Evolutionary conservation across 805 yeast species (phyloP).

Genomic region (Yarrowia sp.): DNA sequence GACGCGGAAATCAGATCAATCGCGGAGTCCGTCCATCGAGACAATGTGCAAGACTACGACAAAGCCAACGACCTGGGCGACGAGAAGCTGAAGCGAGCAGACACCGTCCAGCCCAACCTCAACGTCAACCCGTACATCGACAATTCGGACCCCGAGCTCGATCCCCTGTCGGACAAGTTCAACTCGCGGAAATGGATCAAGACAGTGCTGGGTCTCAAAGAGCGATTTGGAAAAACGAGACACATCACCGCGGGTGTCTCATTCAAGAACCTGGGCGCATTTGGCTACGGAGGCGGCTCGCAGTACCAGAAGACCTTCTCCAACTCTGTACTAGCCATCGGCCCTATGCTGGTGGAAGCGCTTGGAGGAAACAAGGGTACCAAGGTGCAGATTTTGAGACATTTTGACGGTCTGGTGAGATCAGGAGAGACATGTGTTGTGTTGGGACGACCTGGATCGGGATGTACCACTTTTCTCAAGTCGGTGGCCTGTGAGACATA

Average conservation of each 20-base stretch:
- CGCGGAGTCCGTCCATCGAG: conserved; percentile 1
- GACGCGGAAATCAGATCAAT: conserved; percentile 8
- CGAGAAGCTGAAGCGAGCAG: neutral
- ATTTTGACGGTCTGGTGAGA: conserved; percentile 54
- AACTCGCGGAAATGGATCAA: conserved; percentile 61
- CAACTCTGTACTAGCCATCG: conserved; percentile 48
- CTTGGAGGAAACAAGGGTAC: conserved; percentile 35
- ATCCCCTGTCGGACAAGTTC: conserved; percentile 59
- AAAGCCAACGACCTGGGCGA: neutral
- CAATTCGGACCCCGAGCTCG: conserved; percentile 47
- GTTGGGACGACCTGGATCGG: conserved; percentile 73
- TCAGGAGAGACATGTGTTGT: conserved; percentile 70
- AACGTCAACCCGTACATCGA: conserved; percentile 34
- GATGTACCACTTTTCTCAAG: conserved; percentile 66
- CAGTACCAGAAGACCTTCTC: conserved; percentile 62
- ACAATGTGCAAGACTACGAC: neutral
- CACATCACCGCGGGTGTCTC: conserved; percentile 54
- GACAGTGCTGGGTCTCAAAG: conserved; percentile 48
- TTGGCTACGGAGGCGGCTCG: conserved; percentile 58
- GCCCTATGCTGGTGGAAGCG: conserved; percentile 35
- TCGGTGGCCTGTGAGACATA: conserved; percentile 45
- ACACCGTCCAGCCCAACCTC: neutral
- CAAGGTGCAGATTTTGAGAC: conserved; percentile 44
- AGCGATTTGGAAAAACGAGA: conserved; percentile 34
- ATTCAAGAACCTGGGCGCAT: conserved; percentile 57